Evolutionary conservation across 202 grass and related monocot genomes (phyloP), one percentile per base, ranked within the genome.

Genomic region (Setaria viridis): DNA sequence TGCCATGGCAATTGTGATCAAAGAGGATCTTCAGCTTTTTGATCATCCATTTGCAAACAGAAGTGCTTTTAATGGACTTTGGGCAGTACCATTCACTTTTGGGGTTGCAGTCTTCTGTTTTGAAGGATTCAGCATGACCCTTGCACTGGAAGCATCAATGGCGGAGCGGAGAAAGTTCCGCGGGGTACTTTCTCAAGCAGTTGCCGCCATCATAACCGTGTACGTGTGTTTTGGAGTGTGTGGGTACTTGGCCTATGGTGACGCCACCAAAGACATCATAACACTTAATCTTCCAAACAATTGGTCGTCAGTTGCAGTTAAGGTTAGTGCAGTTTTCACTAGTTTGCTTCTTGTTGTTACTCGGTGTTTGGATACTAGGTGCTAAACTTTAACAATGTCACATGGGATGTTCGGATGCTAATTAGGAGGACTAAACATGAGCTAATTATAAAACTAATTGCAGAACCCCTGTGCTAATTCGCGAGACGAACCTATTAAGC

Each of bases 121-220:
- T 19, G 95, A 95, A 85, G 95, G 95, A 43, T 98, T 98, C 78
- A 94, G 84, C 90, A 94, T 98, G 95, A 95, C 88, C 63, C 77
- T 98, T 53, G 88, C 95, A 67, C 84, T 95, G 17, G 95, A 98
- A 85, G 79, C 93, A 50, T 95, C 95, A 41, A 95, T 98, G 93
- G 89, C 93, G 13, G 89, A 98, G 67, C 89, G 81, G 72, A 88
- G 75, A 49, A 98, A 95, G 58, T 98, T 95, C 33, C 88, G 83
- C 15, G 78, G 78, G 90, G 93, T 95, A 41, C 89, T 98, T 71
- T 85, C 84, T 86, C 93, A 95, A 80, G 91, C 95, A 84, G 89
- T 98, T 80, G 63, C 81, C 17, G 86, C 84, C 20, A 95, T 98
- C 70, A 88, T 89, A 86, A 49, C 81, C 39, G 78, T 87, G 34